These are phyloP conservation scores for Termitomyces bulborhizus DNA, from an alignment of 768 basidiomycete species.

Conservation along the genomic window DNA sequence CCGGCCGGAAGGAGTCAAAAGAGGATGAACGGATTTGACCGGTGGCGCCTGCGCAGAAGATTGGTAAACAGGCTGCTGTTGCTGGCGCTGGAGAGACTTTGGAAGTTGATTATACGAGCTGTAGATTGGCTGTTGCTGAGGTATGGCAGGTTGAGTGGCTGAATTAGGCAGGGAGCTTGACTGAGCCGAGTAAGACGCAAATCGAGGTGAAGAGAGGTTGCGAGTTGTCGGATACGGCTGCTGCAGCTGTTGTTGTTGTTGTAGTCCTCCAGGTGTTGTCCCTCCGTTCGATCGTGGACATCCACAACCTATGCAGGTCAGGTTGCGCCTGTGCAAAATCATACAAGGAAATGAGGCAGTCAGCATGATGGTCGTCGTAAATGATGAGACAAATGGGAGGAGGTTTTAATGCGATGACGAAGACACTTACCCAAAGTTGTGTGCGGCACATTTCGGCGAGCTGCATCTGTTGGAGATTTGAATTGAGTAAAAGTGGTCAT, in stretches of 20 bases:
- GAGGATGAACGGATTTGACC: constrained; percentile 48
- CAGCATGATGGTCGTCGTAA: constrained; percentile 26
- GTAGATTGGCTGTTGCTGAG: constrained; percentile 6
- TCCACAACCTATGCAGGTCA: constrained; percentile 74
- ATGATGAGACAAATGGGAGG: constrained; percentile 8
- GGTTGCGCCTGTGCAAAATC: constrained; percentile 62
- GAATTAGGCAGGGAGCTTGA: not conserved
- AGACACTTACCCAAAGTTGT: constrained; percentile 76
- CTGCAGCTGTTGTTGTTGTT: constrained; percentile 12
- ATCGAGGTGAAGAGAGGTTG: constrained; percentile 24
- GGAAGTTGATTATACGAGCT: constrained; percentile 13
- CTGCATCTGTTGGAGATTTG: constrained; percentile 45
- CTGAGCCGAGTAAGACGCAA: constrained; percentile 19
- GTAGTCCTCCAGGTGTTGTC: constrained; percentile 16
- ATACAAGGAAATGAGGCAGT: constrained; percentile 43
- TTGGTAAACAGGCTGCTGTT: constrained; percentile 12
- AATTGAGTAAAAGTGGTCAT: constrained; percentile 11
- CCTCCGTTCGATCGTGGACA: constrained; percentile 41
- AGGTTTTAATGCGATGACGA: not conserved
- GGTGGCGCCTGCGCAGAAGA: constrained; percentile 19
- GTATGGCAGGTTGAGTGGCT: not conserved
- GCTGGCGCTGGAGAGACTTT: constrained; percentile 8
- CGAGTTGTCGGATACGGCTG: constrained; percentile 20
- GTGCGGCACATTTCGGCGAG: constrained; percentile 65
- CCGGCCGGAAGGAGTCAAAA: constrained; percentile 80